Evolutionary conservation across 345 rosid genomes (phyloP).

Genomic region (Aquilaria yunnanensis): DNA sequence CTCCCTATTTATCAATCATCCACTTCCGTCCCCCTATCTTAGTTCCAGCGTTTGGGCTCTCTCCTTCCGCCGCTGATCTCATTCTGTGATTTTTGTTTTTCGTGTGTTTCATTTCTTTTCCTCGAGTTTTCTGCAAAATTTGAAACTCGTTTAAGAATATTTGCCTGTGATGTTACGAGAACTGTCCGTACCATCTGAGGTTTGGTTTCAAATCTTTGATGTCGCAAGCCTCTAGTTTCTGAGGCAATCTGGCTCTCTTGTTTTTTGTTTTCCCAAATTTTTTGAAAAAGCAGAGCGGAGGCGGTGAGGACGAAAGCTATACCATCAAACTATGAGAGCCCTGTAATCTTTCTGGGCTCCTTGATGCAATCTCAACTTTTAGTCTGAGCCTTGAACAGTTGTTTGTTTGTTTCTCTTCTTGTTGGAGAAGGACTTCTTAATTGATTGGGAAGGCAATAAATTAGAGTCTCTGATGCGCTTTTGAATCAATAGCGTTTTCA

Average conservation of each 20-base stretch:
- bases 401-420: not conserved
- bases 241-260: constrained; percentile 18
- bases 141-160: not conserved
- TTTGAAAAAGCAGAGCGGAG: not conserved
- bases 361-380: constrained; percentile 11
- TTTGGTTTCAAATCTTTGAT: constrained; percentile 13
- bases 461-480: constrained; percentile 66
- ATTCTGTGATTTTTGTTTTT: not conserved
- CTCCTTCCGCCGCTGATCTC: not conserved
- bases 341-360: not conserved
- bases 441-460: constrained; percentile 35
- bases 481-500: constrained; percentile 29
- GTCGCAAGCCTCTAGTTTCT: constrained; percentile 9
- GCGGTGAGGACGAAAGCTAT: constrained; percentile 25
- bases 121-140: not conserved
- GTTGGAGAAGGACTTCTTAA: no score
- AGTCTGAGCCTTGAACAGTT: constrained; percentile 7
- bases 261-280: no score
- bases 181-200: constrained; percentile 40
- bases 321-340: constrained; percentile 41
- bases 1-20: no score
- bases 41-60: no score
- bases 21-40: no score
- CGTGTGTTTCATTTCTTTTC: not conserved
- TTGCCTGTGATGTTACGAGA: constrained; percentile 20